Base-by-base conservation (phyloP, 2,329 filamentous ascomycete species). In the Aureobasidium subglaciale region DNA sequence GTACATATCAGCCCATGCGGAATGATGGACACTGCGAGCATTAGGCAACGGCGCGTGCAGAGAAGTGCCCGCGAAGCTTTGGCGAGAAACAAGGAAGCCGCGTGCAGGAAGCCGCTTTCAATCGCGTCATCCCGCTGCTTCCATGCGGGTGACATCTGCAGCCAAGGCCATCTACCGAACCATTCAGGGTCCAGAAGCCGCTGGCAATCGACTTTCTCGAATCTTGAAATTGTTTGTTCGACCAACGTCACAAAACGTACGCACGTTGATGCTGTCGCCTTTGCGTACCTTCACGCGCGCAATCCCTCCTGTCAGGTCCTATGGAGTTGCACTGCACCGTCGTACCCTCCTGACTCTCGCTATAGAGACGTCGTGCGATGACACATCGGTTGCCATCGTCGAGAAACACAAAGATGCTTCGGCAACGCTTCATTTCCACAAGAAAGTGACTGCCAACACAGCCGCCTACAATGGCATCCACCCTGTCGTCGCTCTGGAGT, bases 341-440 rank as follows among this genome's bases (percentile, higher is more conserved):
- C 24, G 52, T 20, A 22, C 22, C 25, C 35, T 56, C 2, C 4
- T 56, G 20, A 77, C 75, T 5, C 79, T 92, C 46, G 87, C 87
- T 52, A 90, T 93, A 66, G 88, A 93, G 69, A 87, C 86, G 9
- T 90, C 87, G 2, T 93, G 92, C 77, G 92, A 97, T 72, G 92
- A 97, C 74, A 96, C 91, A 1, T 91, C 87, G 57, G 90, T 96
- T 18, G 87, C 92, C 27, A 72, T 97, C 45, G 77, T 96, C 35
- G 82, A 88, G 54, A 85, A 53, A 24, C 54, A 56, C 41, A 30
- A 57, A 13, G 27, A 55, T 46, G 52, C 22, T 18, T 46, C 54
- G 2, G 58, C 58, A 18, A 58, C 42, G 8, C 45, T 68, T 11
- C 83, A 87, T 63, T 95, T 90, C 74, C 85, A 96, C 68, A 78